Base-by-base conservation (phyloP, 805 yeast species). In the Suhomyces canberraensis region DNA sequence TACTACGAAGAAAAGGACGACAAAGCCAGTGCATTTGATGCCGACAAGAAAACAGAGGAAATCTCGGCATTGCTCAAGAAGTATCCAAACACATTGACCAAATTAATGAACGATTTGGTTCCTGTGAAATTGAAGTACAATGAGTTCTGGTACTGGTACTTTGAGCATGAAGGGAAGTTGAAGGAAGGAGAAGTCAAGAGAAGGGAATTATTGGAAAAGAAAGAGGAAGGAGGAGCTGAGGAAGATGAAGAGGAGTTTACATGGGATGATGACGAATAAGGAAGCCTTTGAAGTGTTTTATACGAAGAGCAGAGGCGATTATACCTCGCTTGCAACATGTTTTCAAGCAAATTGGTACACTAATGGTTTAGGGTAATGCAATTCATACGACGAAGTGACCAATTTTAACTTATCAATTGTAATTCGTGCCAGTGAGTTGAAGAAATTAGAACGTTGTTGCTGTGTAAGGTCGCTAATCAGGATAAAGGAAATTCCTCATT, bases 91-190 rank as follows among this genome's bases (percentile, higher is more conserved):
- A 73, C 77, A 16, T 71, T 88, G 42, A 61, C 67, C 17, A 61
- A 61, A 21, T 58, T 84, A 26, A 77, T 78, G 77, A 75, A 77
- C 37, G 61, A 64, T 19, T 54, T 88, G 6, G 95, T 89, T 2
- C 95, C 95, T 0, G 74, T 70, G 6, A 56, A 73, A 47, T 59
- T 81, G 25, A 51, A 76, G 3, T 83, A 80, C 48, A 64, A 72
- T 17, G 66, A 66, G 31, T 90, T 90, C 58, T 90, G 97, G 97
- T 62, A 66, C 30, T 71, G 80, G 22, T 89, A 86, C 60, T 83
- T 78, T 59, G 67, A 62, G 36, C 65, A 73, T 50, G 75, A 73
- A 39, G 56, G 61, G 9, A 69, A 70, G 46, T 75, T 87, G 15
- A 68, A 75, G 28, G 71, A 72, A 31, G 80, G 75, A 48, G 95